Evolutionary conservation across 208 protist species (phyloP).

Genomic region (Crithidia acanthocephali): DNA sequence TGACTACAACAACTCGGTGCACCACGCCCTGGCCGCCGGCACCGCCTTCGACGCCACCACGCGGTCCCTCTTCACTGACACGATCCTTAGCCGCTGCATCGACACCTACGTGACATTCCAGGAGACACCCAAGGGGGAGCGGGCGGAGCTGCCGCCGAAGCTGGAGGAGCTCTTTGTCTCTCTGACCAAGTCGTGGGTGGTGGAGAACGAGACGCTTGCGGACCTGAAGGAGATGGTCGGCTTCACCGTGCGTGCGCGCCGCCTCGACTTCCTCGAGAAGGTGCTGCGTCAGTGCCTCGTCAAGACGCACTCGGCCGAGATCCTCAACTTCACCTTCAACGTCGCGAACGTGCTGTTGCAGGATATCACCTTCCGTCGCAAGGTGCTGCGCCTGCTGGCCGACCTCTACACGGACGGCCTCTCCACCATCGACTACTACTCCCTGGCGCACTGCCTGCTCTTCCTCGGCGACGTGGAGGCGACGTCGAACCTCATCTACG

Average conservation of each 20-base stretch:
- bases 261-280: slow-evolving; percentile 87
- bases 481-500: slow-evolving; percentile 83
- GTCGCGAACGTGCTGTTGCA: slow-evolving; percentile 85
- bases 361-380: slow-evolving; percentile 83
- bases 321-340: slow-evolving; percentile 93
- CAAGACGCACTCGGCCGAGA: slow-evolving; percentile 68
- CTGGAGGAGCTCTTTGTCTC: slow-evolving; percentile 85
- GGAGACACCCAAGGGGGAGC: slow-evolving; percentile 33
- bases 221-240: slow-evolving; percentile 89
- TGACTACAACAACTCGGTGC: slow-evolving; percentile 95
- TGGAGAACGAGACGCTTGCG: slow-evolving; percentile 60
- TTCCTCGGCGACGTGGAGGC: slow-evolving; percentile 91
- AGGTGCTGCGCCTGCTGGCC: slow-evolving; percentile 89
- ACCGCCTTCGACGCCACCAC: slow-evolving; percentile 93
- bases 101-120: slow-evolving; percentile 94
- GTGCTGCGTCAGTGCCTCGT: slow-evolving; percentile 72
- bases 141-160: slow-evolving; percentile 65
- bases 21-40: slow-evolving; percentile 96
- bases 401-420: slow-evolving; percentile 78
- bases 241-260: slow-evolving; percentile 87
- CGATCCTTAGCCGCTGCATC: slow-evolving; percentile 95
- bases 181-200: slow-evolving; percentile 80
- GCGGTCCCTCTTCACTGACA: slow-evolving; percentile 86
- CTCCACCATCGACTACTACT: slow-evolving; percentile 90
- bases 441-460: slow-evolving; percentile 94